These are phyloP conservation scores for Marvania coccoides DNA, from an alignment of 139 green algal genomes.

Conservation along the genomic window DNA sequence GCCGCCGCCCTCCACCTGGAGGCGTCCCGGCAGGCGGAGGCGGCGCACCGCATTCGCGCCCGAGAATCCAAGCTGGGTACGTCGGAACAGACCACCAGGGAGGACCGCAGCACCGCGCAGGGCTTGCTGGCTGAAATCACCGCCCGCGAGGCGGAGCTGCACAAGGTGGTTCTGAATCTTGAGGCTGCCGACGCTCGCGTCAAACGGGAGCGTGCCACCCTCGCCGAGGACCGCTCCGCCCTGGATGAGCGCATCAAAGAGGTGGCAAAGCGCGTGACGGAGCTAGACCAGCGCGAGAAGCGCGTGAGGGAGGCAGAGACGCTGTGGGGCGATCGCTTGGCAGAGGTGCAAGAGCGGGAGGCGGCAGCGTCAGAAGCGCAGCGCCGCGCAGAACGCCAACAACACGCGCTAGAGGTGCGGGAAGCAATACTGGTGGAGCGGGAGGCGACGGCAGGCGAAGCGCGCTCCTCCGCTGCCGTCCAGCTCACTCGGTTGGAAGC, in stretches of 20 bases:
- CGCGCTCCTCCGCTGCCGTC: neutral
- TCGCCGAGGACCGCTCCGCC: slow-evolving; percentile 4
- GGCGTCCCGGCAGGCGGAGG: slow-evolving; percentile 15
- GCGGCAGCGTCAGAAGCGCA: slow-evolving; percentile 2
- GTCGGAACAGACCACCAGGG: neutral
- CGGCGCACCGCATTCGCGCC: neutral
- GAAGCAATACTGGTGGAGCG: slow-evolving; percentile 13
- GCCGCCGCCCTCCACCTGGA: slow-evolving; percentile 30
- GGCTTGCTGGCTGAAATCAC: slow-evolving; percentile 10
- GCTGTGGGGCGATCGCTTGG: neutral
- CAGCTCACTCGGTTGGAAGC: neutral
- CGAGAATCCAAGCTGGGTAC: slow-evolving; percentile 11
- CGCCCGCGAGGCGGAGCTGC: slow-evolving; percentile 3
- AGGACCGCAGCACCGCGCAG: slow-evolving; percentile 1
- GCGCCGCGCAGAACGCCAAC: slow-evolving; percentile 5
- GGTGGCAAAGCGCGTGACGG: neutral
- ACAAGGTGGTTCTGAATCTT: neutral
- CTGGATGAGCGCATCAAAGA: slow-evolving; percentile 11
- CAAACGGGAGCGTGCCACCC: neutral
- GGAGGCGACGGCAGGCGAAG: slow-evolving; percentile 8
- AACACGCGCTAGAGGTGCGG: slow-evolving; percentile 12
- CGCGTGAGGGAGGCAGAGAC: neutral
- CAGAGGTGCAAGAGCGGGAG: neutral
- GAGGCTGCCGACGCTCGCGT: neutral
- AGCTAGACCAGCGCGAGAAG: slow-evolving; percentile 6